Percentiles rank a stretch among this genome's conserved stretches.
phyloP scores from a whole-genome alignment of 2,329 filamentous ascomycete species.

The Xylariaceae sp. region DNA sequence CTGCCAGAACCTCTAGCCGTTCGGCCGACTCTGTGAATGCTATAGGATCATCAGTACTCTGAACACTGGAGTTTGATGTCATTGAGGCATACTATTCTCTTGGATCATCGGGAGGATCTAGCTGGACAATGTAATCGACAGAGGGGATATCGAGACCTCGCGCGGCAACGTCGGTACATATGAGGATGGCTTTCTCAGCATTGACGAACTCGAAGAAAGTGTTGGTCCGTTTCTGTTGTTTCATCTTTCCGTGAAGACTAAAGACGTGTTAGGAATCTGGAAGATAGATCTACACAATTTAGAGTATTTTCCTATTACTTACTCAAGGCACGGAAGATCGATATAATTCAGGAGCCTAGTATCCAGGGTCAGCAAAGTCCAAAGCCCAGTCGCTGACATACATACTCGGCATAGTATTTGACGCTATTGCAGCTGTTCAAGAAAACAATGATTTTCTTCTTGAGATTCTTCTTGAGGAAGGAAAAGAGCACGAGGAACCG shows the following conservation, averaged over 20 bases:
- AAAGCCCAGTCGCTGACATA: neutral
- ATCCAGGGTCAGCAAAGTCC: neutral
- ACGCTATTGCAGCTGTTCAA: conserved; percentile 90
- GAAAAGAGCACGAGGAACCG: conserved; percentile 80
- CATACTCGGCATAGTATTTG: conserved; percentile 83
- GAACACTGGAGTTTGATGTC: neutral
- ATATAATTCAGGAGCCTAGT: conserved; percentile 81
- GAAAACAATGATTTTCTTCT: conserved; percentile 82
- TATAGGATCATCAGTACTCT: conserved; percentile 1
- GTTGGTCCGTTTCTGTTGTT: conserved; percentile 98
- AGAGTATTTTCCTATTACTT: no score
- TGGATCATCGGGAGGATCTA: conserved; percentile 89
- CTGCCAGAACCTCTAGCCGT: conserved; percentile 81
- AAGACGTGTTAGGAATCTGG: no score
- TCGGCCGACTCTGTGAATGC: conserved; percentile 80
- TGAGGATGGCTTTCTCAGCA: conserved; percentile 75
- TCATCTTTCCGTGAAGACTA: conserved; percentile 81
- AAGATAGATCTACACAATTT: no score
- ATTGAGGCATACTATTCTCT: conserved; percentile 35
- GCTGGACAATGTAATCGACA: conserved; percentile 96
- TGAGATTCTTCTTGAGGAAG: conserved; percentile 20
- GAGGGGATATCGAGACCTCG: conserved; percentile 92
- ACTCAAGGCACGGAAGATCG: conserved; percentile 65
- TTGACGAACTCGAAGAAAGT: conserved; percentile 97
- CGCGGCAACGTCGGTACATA: conserved; percentile 95